Percentiles rank a stretch among this genome's conserved stretches.
phyloP scores from a whole-genome alignment of 768 basidiomycete genomes.

The Mycena indigotica region DNA sequence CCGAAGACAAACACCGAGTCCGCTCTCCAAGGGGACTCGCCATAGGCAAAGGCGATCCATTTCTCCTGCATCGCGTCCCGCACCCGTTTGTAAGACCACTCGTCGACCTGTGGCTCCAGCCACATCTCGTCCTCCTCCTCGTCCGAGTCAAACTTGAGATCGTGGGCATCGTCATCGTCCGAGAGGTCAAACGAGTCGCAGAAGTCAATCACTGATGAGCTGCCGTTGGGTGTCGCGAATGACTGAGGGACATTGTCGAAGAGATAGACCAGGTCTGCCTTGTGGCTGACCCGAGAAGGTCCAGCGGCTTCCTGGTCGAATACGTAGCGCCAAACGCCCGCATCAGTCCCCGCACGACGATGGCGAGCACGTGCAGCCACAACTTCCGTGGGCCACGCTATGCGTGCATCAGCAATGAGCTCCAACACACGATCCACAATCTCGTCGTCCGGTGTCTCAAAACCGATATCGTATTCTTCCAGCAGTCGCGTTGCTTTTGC shows the following conservation, averaged over 20 bases:
- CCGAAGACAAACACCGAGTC: conserved; percentile 79
- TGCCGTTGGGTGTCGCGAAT: conserved; percentile 28
- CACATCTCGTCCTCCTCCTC: conserved; percentile 42
- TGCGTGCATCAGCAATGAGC: conserved; percentile 70
- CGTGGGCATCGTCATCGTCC: conserved; percentile 39
- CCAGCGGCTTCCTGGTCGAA: conserved; percentile 72
- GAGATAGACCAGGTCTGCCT: conserved; percentile 73
- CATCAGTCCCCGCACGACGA: conserved; percentile 47
- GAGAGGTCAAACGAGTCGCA: conserved; percentile 37
- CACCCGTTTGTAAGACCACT: conserved; percentile 66
- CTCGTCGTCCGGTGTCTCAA: conserved; percentile 64
- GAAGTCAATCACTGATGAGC: conserved; percentile 20
- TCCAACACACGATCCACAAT: conserved; percentile 71
- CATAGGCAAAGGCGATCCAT: conserved; percentile 77
- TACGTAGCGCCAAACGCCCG: conserved; percentile 75
- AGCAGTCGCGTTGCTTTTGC: conserved; percentile 61
- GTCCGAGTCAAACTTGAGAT: conserved; percentile 30
- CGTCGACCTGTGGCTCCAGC: conserved; percentile 61
- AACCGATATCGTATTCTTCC: conserved; percentile 70
- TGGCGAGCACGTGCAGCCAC: conserved; percentile 52
- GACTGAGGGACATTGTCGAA: conserved; percentile 75
- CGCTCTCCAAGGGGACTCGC: conserved; percentile 70
- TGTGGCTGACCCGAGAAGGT: conserved; percentile 63
- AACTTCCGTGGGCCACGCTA: conserved; percentile 78
- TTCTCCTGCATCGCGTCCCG: conserved; percentile 71